Base-by-base conservation (phyloP, 2,329 filamentous ascomycete species). In the Fusarium sarcochroum region DNA sequence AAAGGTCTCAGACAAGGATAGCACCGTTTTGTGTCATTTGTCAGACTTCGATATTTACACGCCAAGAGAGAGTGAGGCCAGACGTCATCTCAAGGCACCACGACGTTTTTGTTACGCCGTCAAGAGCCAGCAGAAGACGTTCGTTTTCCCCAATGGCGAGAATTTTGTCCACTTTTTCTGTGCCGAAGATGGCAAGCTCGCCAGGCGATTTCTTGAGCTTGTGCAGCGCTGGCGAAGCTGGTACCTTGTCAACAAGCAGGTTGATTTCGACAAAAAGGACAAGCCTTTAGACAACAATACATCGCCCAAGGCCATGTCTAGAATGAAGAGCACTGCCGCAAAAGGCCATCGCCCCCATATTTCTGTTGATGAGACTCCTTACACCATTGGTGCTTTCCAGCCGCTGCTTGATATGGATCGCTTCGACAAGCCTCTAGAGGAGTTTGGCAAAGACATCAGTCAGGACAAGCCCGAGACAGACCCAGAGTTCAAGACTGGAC, bases 131-230 rank as follows among this genome's bases (percentile, higher is more conserved):
- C 91, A 97, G 76, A 97, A 95, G 79, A 91, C 91, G 0, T 89
- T 88, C 59, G 90, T 97, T 74, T 98, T 98, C 74, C 82, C 93
- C 54, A 90, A 91, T 54, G 92, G 90, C 5, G 90, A 92, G 51
- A 95, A 95, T 71, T 98, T 93, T 75, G 92, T 97, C 5, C 95
- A 98, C 76, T 97, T 95, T 80, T 97, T 98, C 80, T 91, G 89
- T 60, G 93, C 91, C 3, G 93, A 93, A 44, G 93, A 98, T 72
- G 81, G 85, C 7, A 77, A 82, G 2, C 79, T 89, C 1, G 93
- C 92, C 1, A 84, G 86, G n/a, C 81, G 83, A 15, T 97, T 95
- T 80, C 90, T 91, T 73, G 83, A 86, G 17, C 85, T 86, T 23
- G 85, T 97, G 2, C 93, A 97, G 65, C 82, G 81, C 38, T 98